Evolutionary conservation across 768 basidiomycete genomes (phyloP).

Genomic region (Vararia minispora): DNA sequence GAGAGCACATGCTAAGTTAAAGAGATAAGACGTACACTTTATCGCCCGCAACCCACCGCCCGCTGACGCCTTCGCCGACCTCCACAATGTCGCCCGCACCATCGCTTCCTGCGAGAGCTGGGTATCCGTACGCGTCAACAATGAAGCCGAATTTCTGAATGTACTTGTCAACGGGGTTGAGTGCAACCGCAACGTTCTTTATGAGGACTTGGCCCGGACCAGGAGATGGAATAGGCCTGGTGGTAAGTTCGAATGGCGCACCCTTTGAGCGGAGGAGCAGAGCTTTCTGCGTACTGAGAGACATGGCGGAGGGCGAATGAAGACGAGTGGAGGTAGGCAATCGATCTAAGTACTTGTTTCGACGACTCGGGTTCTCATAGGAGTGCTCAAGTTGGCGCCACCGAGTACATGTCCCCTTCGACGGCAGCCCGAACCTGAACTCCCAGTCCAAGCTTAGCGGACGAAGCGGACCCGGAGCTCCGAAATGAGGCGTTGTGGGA

Average conservation of each 20-base stretch:
- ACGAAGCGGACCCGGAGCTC: no score
- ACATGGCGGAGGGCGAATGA: no score
- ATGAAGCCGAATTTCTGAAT: slow-evolving; percentile 2
- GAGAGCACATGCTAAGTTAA: no score
- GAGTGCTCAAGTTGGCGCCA: no score
- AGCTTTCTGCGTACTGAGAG: background rate
- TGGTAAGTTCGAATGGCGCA: background rate
- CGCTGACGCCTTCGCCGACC: slow-evolving; percentile 2
- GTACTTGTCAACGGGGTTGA: slow-evolving; percentile 2
- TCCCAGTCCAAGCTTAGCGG: no score
- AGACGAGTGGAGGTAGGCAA: no score
- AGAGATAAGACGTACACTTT: background rate
- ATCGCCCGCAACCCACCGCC: background rate
- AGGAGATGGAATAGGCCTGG: slow-evolving; percentile 5
- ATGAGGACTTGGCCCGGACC: slow-evolving; percentile 11
- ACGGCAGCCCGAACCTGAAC: no score
- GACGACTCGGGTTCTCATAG: no score
- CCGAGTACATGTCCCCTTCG: no score
- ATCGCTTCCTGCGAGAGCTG: slow-evolving; percentile 9
- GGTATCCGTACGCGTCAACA: slow-evolving; percentile 13
- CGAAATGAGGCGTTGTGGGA: no score
- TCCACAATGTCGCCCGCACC: slow-evolving; percentile 1
- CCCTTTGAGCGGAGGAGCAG: background rate
- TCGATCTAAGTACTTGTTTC: no score
- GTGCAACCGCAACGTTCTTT: slow-evolving; percentile 4